Evolutionary conservation across 768 basidiomycete species (phyloP), one percentile per base, ranked within the genome.

Genomic region (Leccinum rimulosum): DNA sequence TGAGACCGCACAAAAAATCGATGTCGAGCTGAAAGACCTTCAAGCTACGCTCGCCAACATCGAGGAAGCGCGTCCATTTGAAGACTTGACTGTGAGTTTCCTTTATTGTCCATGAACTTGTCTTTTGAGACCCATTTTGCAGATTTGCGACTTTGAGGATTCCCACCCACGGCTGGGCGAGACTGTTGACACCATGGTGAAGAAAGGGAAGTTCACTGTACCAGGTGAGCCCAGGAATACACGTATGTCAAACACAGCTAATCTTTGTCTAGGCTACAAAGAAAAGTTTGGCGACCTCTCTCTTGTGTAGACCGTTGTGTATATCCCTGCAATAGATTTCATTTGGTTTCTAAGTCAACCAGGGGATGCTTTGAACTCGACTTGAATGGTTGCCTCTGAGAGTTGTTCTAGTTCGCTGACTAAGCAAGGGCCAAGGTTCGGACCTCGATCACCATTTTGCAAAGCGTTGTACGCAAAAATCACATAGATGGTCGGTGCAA

Each of bases 191-290:
- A 90, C 82, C 65, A 96, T 97, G 94, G 75, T 98, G 63, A 87
- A 89, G 84, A 95, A 98, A 80, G 95, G 95, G 76, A 97, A 98
- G 80, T 97, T 93, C 89, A 93, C 89, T 69, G 95, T 98, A 59
- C 96, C 96, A 69, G 95, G 95, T 88, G 72, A 55, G 80, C 17
- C 15, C 15, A 19, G 15, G 15, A 15, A 19, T 4, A 2, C 15
- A 15, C 30, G 1, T 43, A 17, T 25, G 25, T 17, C 17, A 31
- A 50, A 35, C 28, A 17, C 36, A 10, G n/a, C 62, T 58, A 33
- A 64, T 40, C 43, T 58, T 50, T 51, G 27, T 54, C 35, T 67
- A 90, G 88, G 90, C 38, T 92, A 92, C 85, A 88, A 91, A 82
- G 94, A 96, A 84, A 95, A 95, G 80, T 96, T 95, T 74, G 94